phyloP scores from a whole-genome alignment of 169 alveolate species.

The Cryptosporidium sp. region DNA sequence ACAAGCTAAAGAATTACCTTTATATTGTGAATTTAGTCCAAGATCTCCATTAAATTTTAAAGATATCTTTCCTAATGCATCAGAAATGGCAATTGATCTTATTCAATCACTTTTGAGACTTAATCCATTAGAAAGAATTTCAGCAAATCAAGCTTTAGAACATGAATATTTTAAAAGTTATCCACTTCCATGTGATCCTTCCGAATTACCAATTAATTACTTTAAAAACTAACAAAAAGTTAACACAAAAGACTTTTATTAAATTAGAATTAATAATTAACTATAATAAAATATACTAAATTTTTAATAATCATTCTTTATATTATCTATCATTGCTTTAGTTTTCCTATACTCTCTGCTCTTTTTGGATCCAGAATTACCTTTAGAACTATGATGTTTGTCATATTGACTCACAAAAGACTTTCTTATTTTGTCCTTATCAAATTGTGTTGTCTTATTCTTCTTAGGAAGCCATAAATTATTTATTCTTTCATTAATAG shows the following conservation, averaged over 20 bases:
- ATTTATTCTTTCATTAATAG: constrained; percentile 14
- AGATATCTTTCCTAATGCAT: constrained; percentile 66
- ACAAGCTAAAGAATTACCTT: constrained; percentile 54
- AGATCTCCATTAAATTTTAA: constrained; percentile 33
- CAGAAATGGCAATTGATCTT: constrained; percentile 76
- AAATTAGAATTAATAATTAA: background rate
- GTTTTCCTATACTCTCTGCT: constrained; percentile 73
- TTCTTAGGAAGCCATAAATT: constrained; percentile 40
- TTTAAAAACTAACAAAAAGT: background rate
- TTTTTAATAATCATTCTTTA: constrained; percentile 27
- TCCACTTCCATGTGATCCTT: constrained; percentile 71
- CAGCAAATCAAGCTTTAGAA: constrained; percentile 85
- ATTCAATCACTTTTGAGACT: constrained; percentile 79
- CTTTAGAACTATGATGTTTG: constrained; percentile 42
- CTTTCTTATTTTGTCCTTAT: constrained; percentile 27
- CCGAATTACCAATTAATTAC: constrained; percentile 56
- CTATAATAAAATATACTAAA: background rate
- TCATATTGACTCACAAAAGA: constrained; percentile 9
- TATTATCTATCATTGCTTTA: constrained; percentile 59
- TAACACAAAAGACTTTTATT: background rate
- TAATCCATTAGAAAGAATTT: constrained; percentile 86
- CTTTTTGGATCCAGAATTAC: constrained; percentile 62
- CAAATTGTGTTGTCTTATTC: constrained; percentile 13
- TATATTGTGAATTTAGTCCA: constrained; percentile 68
- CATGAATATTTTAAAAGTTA: constrained; percentile 83